Evolutionary conservation across 2,329 filamentous ascomycete genomes (phyloP).

Genomic region (Alternaria infectoria): DNA sequence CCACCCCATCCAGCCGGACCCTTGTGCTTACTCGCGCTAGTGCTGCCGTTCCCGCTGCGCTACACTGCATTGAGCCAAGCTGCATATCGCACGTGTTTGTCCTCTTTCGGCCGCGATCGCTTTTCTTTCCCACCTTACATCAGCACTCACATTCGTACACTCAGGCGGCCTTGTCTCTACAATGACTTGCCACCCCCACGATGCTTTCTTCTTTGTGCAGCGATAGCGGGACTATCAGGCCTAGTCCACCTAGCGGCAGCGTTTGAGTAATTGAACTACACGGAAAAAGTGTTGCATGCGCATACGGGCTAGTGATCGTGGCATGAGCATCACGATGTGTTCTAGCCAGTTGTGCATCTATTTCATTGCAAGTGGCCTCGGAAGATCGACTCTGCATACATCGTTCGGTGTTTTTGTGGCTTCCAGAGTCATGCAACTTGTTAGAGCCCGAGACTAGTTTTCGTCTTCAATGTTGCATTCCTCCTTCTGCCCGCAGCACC

Average conservation of each 20-base stretch:
- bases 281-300: neutral
- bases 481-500: neutral
- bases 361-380: neutral
- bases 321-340: neutral
- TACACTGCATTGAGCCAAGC: neutral
- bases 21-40: conserved; percentile 6
- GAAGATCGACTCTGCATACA: neutral
- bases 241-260: neutral
- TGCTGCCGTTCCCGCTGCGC: conserved; percentile 14
- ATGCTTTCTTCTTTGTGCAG: neutral
- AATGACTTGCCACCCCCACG: neutral
- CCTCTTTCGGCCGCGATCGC: neutral
- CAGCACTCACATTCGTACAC: neutral
- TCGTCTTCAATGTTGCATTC: neutral
- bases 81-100: conserved; percentile 4
- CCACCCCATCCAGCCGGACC: conserved; percentile 6
- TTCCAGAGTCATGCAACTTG: neutral
- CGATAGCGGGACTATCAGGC: neutral
- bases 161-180: neutral
- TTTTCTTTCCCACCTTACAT: neutral
- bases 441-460: neutral
- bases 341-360: neutral
- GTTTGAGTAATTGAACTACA: neutral
- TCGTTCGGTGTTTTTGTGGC: neutral
- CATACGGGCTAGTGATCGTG: neutral